Conservation (phyloP, 345 rosid genomes). For the Brassica carinata region DNA sequence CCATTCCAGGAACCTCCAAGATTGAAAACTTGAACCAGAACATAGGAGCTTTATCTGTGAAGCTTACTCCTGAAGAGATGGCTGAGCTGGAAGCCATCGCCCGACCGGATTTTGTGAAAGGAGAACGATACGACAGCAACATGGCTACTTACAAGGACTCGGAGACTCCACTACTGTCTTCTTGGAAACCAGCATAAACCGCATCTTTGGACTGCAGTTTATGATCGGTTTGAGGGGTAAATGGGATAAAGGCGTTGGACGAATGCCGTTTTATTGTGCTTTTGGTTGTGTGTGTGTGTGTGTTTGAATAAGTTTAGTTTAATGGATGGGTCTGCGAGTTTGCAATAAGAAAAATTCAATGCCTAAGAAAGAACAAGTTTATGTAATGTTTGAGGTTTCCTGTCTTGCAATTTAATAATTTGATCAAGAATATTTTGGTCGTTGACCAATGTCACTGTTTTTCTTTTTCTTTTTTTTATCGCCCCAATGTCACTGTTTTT, state of each 20-base stretch:
- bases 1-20: slow-evolving; percentile 7
- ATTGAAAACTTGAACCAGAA: not conserved
- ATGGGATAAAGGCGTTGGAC: not conserved
- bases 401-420: not conserved
- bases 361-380: not conserved
- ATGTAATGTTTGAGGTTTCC: not conserved
- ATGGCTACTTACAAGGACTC: slow-evolving; percentile 2
- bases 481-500: not conserved
- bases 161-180: slow-evolving; percentile 3
- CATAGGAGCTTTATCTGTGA: slow-evolving; percentile 1
- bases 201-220: not conserved
- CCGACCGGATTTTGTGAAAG: not conserved
- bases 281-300: not conserved
- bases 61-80: slow-evolving; percentile 5
- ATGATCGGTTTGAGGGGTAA: not conserved
- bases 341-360: not conserved
- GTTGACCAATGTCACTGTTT: not conserved
- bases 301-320: not conserved
- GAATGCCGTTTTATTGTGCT: not conserved
- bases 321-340: not conserved
- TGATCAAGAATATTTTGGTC: not conserved
- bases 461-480: no score
- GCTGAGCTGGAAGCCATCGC: slow-evolving; percentile 4
- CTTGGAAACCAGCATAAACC: not conserved
- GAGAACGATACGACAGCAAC: not conserved